Evolutionary conservation across 352 stramenopile species (phyloP).

Genomic region (Phytophthora pinifolia): DNA sequence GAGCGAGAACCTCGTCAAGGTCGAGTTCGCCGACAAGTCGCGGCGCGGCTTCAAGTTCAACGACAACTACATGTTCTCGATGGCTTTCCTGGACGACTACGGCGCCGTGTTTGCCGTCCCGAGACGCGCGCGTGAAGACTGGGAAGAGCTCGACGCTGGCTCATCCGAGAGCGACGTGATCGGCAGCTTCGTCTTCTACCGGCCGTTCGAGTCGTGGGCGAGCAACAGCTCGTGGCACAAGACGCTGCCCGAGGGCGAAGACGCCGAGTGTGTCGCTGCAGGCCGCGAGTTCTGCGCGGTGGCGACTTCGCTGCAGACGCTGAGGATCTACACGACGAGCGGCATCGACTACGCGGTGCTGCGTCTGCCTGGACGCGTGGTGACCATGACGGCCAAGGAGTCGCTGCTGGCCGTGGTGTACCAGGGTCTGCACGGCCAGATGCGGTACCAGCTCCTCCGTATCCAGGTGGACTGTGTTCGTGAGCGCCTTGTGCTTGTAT

Average conservation of each 20-base stretch:
- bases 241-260: slow-evolving; percentile 62
- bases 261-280: slow-evolving; percentile 68
- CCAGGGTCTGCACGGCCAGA: slow-evolving; percentile 42
- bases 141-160: slow-evolving; percentile 44
- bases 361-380: slow-evolving; percentile 61
- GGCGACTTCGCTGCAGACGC: slow-evolving; percentile 63
- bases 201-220: slow-evolving; percentile 82
- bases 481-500: slow-evolving; percentile 49
- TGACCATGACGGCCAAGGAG: slow-evolving; percentile 68
- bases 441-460: slow-evolving; percentile 60
- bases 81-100: slow-evolving; percentile 69
- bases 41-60: slow-evolving; percentile 85
- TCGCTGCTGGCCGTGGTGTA: slow-evolving; percentile 71
- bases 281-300: slow-evolving; percentile 74
- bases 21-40: slow-evolving; percentile 81
- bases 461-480: slow-evolving; percentile 38
- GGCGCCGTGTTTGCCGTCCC: slow-evolving; percentile 78
- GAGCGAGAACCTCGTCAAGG: slow-evolving; percentile 77
- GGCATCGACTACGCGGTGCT: slow-evolving; percentile 65
- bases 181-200: slow-evolving; percentile 80
- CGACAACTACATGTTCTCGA: slow-evolving; percentile 83
- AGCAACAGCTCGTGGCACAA: slow-evolving; percentile 82
- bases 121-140: slow-evolving; percentile 58
- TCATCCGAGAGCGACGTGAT: slow-evolving; percentile 52
- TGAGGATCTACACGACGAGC: slow-evolving; percentile 75